Evolutionary conservation across 331 rosid species (phyloP).

Genomic region (Ulmus americana): DNA sequence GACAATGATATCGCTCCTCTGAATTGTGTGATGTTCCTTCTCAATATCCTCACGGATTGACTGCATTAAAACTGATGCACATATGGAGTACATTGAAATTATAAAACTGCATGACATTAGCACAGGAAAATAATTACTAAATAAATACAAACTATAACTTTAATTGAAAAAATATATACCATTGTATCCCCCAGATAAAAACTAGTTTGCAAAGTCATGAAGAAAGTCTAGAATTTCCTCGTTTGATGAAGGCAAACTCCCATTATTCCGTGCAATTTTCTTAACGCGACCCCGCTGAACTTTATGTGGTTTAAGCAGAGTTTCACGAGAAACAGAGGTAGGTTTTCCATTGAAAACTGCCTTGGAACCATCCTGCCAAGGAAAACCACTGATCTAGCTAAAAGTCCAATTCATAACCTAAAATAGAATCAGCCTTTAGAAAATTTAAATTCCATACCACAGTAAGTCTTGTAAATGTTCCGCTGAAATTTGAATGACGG

Average conservation of each 20-base stretch:
- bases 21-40: slow-evolving; percentile 76
- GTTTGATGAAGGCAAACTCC: slow-evolving; percentile 55
- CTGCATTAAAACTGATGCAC: slow-evolving; percentile 69
- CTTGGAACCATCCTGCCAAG: slow-evolving; percentile 81
- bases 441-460: slow-evolving; percentile 48
- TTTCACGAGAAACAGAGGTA: slow-evolving; percentile 40
- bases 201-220: slow-evolving; percentile 64
- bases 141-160: slow-evolving; percentile 4
- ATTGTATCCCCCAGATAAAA: slow-evolving; percentile 73
- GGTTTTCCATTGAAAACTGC: slow-evolving; percentile 80
- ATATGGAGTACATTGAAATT: slow-evolving; percentile 19
- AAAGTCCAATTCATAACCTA: slow-evolving; percentile 19
- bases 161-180: slow-evolving; percentile 35
- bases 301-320: slow-evolving; percentile 49
- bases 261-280: slow-evolving; percentile 83
- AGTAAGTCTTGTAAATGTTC: slow-evolving; percentile 68
- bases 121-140: slow-evolving; percentile 8
- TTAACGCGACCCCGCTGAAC: slow-evolving; percentile 49
- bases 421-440: slow-evolving; percentile 7
- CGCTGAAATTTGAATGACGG: slow-evolving; percentile 75
- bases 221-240: slow-evolving; percentile 67
- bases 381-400: slow-evolving; percentile 23
- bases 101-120: slow-evolving; percentile 19
- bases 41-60: slow-evolving; percentile 65
- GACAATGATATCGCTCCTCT: slow-evolving; percentile 55